Percentiles rank a stretch among this genome's conserved stretches.
Evolutionary conservation across 257 asterid species (phyloP).

Genomic region (Knoxia roxburghii): DNA sequence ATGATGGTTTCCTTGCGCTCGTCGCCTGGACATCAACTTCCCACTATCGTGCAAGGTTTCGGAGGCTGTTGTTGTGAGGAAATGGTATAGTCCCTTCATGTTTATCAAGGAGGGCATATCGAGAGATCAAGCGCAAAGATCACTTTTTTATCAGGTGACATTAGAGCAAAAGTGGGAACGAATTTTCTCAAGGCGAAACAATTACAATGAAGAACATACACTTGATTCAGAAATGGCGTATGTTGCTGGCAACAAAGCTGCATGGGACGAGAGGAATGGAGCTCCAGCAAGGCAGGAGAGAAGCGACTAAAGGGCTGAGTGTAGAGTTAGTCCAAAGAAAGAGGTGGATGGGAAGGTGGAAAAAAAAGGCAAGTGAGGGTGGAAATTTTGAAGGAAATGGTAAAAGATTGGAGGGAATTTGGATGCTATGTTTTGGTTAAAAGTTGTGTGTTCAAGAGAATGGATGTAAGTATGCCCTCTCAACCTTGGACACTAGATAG

Average conservation of each 20-base stretch:
- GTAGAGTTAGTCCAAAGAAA: conserved; percentile 45
- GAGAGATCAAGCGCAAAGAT: conserved; percentile 36
- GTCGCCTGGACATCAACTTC: not conserved
- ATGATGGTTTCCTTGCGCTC: not conserved
- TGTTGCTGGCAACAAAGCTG: conserved; percentile 23
- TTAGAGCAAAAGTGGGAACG: conserved; percentile 59
- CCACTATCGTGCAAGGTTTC: conserved; percentile 6
- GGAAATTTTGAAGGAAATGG: conserved; percentile 17
- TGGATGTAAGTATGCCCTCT: conserved; percentile 50
- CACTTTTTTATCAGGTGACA: conserved; percentile 45
- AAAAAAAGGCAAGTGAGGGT: conserved; percentile 27
- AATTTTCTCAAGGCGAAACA: conserved; percentile 28
- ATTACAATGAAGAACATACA: conserved; percentile 3
- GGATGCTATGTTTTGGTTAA: conserved; percentile 69
- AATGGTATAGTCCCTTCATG: conserved; percentile 63
- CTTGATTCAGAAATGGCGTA: conserved; percentile 32
- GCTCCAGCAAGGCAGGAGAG: conserved; percentile 17
- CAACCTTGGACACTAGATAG: too few species aligned
- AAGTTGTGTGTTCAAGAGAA: conserved; percentile 50
- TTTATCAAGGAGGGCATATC: conserved; percentile 51
- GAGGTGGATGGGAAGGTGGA: conserved; percentile 35
- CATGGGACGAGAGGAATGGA: conserved; percentile 27
- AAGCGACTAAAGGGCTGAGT: conserved; percentile 41
- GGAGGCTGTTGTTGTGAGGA: too few species aligned
- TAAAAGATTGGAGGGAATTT: too few species aligned